phyloP scores from a whole-genome alignment of 2,329 filamentous ascomycete species.

The Arthroderma uncinatum region DNA sequence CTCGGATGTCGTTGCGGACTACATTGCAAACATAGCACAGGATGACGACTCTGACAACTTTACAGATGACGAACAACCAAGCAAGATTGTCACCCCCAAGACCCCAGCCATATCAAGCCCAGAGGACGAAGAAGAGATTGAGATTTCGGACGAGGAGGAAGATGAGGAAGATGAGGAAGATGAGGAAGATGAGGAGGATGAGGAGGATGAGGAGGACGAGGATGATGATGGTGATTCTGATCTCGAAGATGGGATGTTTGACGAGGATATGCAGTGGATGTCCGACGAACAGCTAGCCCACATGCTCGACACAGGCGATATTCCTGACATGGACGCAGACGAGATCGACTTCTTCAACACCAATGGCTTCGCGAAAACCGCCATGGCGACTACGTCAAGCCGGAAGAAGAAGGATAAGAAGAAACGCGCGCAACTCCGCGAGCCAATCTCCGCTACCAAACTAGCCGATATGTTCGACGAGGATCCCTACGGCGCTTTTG shows the following conservation, averaged over 20 bases:
- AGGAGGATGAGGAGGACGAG: slow-evolving; percentile 25
- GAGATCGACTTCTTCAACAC: slow-evolving; percentile 47
- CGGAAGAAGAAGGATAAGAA: not conserved
- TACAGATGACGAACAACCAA: slow-evolving; percentile 12
- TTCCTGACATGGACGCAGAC: slow-evolving; percentile 50
- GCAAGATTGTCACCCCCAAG: not conserved
- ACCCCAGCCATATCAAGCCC: not conserved
- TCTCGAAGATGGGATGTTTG: slow-evolving; percentile 25
- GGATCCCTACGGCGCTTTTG: slow-evolving; percentile 58
- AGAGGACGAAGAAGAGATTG: not conserved
- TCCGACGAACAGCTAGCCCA: slow-evolving; percentile 54
- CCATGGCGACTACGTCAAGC: not conserved
- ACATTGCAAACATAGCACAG: slow-evolving; percentile 29
- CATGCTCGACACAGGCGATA: slow-evolving; percentile 50
- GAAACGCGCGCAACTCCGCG: not conserved
- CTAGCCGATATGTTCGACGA: slow-evolving; percentile 49
- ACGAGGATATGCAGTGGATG: slow-evolving; percentile 26
- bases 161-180: too few relatives aligned
- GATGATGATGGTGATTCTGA: slow-evolving; percentile 25
- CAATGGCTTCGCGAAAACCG: not conserved
- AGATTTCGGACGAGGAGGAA: not conserved
- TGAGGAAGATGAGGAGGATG: slow-evolving; percentile 17
- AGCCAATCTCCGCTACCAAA: slow-evolving; percentile 35
- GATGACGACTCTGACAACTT: not conserved
- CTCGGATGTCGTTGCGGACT: slow-evolving; percentile 25